phyloP scores from a whole-genome alignment of 805 yeast genomes.

The Nakazawaea sp. region DNA sequence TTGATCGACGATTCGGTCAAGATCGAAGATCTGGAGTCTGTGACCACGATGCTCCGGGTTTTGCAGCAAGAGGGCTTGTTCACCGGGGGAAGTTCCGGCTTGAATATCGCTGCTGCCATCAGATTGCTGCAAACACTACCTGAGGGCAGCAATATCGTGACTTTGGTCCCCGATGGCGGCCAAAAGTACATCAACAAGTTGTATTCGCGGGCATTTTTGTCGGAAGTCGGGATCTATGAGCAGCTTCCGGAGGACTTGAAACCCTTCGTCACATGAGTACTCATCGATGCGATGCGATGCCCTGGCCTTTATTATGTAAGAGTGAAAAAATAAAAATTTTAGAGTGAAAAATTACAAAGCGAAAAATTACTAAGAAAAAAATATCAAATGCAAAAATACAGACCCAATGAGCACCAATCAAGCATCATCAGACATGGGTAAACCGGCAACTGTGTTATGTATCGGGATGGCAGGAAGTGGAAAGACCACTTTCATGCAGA shows the following conservation, averaged over 20 bases:
- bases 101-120: constrained; percentile 38
- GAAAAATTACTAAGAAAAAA: too few species aligned
- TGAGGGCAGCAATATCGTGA: constrained; percentile 35
- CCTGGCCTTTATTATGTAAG: too few species aligned
- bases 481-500: constrained; percentile 95
- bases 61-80: constrained; percentile 39
- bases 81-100: constrained; percentile 39
- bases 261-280: constrained; percentile 24
- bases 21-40: constrained; percentile 34
- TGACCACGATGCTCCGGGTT: constrained; percentile 33
- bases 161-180: constrained; percentile 37
- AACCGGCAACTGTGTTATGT: constrained; percentile 30
- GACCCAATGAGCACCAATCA: too few species aligned
- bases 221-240: constrained; percentile 28
- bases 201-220: constrained; percentile 32
- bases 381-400: too few species aligned
- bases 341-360: too few species aligned
- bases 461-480: constrained; percentile 66
- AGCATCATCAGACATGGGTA: too few species aligned
- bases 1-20: constrained; percentile 34
- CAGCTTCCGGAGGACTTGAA: constrained; percentile 31
- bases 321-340: too few species aligned
- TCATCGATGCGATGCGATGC: too few species aligned
- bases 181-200: constrained; percentile 36
- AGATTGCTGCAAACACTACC: constrained; percentile 34